Evolutionary conservation across 225 moss, liverwort and hornwort species (phyloP), one percentile per base, ranked within the genome.

Genomic region (Marchantia polymorpha): DNA sequence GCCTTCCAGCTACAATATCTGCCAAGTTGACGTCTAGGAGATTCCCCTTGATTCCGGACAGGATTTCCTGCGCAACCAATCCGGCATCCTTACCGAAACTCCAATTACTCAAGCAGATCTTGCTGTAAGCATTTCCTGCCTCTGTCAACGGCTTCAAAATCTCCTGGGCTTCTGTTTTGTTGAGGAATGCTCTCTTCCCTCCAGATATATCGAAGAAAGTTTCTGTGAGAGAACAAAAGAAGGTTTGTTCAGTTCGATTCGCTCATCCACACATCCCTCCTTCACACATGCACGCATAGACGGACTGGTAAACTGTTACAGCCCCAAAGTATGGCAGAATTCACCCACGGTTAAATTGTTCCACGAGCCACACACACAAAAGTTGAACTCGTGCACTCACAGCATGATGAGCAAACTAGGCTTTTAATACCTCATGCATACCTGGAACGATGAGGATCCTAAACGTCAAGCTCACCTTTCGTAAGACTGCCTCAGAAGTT

Each of bases 1-100:
- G 90, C 83, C 92, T 88, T 72, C 99, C 99, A 47, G 99, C 99
- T n/a, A 99, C 99, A 73, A 99, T 93, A 49, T 99, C 99, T 52
- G 99, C 92, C 79, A 99, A 88, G 82, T 93, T 95, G 74, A 95
- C 89, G 79, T 91, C 89, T 23, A 91, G 82, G 31, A 99, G 85
- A 31, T 83, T 88, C 63, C 81, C 72, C 78, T 90, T 99, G 69
- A 87, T 76, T 15, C 83, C 79, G 48, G 86, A 81, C 11, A 99
- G 88, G 72, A 90, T 90, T 72, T 83, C 89, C 29, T 91, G 89
- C 51, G 99, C 99, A 69, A 95, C 87, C 82, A 88, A 82, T 19
- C 92, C 95, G 27, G 99, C 93, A 19, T 92, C 93, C 60, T 91
- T 86, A 61, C 93, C 99, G 78, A 99, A 93, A 83, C 99, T 99